phyloP scores from a whole-genome alignment of 2,329 filamentous ascomycete genomes.

The Penicillium griseofulvum region DNA sequence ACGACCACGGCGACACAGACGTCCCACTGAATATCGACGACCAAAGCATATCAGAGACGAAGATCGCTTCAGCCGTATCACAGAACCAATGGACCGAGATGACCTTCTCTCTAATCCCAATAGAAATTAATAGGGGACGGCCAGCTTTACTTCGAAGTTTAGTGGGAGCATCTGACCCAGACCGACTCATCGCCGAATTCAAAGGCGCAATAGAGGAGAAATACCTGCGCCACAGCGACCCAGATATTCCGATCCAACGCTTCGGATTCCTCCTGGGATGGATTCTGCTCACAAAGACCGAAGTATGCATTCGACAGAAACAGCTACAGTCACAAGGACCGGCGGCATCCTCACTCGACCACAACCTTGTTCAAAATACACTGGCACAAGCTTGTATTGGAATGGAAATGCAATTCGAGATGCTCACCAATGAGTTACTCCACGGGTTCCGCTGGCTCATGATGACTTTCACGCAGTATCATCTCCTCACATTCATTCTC shows the following conservation, averaged over 20 bases:
- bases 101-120: conserved; percentile 55
- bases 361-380: conserved; percentile 32
- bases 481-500: conserved; percentile 46
- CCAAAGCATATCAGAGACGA: conserved; percentile 49
- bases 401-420: conserved; percentile 32
- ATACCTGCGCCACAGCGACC: conserved; percentile 53
- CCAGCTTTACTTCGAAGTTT: not conserved
- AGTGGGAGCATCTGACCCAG: conserved; percentile 8
- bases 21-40: conserved; percentile 53
- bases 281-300: conserved; percentile 36
- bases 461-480: conserved; percentile 45
- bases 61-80: conserved; percentile 49
- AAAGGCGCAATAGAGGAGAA: conserved; percentile 49
- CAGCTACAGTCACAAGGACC: conserved; percentile 12
- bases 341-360: conserved; percentile 8
- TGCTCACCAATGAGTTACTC: conserved; percentile 41
- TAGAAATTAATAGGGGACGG: conserved; percentile 50
- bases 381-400: conserved; percentile 35
- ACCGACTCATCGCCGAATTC: conserved; percentile 44
- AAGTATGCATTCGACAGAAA: conserved; percentile 35
- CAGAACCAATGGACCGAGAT: conserved; percentile 57
- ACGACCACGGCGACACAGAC: conserved; percentile 42
- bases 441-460: conserved; percentile 39
- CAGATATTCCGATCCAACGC: conserved; percentile 49
- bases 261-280: conserved; percentile 30